These are phyloP conservation scores for Chloranthus sessilifolius DNA, from an alignment of 164 flowering plant genomes.

Conservation along the genomic window DNA sequence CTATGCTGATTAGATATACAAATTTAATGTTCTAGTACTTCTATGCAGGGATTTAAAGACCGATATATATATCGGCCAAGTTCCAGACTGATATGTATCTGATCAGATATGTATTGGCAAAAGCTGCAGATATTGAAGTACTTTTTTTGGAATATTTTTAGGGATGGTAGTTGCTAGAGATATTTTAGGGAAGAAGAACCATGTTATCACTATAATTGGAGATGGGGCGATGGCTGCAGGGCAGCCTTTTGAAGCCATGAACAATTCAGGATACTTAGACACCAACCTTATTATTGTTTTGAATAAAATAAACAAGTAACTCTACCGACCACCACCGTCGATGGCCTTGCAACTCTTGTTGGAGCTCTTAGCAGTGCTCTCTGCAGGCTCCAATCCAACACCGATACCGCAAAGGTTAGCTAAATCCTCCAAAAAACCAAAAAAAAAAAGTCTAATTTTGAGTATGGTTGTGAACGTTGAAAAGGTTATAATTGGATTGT, in stretches of 20 bases:
- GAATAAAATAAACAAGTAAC: constrained; percentile 93
- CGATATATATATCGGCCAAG: too few relatives aligned
- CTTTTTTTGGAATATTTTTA: constrained; percentile 12
- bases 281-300: constrained; percentile 68
- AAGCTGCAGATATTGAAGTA: too few relatives aligned
- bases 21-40: too few relatives aligned
- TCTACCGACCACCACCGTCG: constrained; percentile 89
- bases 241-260: constrained; percentile 97
- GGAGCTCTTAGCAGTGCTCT: constrained; percentile 84
- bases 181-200: constrained; percentile 67
- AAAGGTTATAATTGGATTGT: constrained; percentile 8
- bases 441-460: too few relatives aligned
- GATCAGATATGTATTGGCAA: too few relatives aligned
- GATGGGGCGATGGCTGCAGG: constrained; percentile 99
- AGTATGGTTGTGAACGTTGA: not conserved
- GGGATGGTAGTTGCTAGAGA: constrained; percentile 95
- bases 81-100: too few relatives aligned
- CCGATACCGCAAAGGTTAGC: constrained; percentile 46
- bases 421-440: too few relatives aligned
- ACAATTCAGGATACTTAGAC: constrained; percentile 85
- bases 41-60: too few relatives aligned
- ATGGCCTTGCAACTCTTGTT: constrained; percentile 88
- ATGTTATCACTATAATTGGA: constrained; percentile 83
- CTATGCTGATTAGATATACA: too few relatives aligned
- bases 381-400: constrained; percentile 64